Evolutionary conservation across 768 basidiomycete genomes (phyloP), one percentile per base, ranked within the genome.

Genomic region (Saitozyma sp.): DNA sequence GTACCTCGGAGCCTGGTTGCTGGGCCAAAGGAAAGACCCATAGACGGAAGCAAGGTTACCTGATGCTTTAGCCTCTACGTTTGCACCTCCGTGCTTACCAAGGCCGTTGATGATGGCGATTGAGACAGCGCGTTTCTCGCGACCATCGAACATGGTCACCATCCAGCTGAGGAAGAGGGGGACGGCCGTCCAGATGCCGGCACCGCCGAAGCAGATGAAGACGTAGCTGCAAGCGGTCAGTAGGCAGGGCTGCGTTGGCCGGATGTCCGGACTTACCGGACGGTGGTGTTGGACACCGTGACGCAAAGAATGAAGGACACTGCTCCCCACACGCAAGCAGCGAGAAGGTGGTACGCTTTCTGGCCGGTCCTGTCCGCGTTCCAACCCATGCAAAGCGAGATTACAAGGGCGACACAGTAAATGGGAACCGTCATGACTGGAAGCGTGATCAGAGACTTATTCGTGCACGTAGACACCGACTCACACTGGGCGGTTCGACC

Each of bases 1-100:
- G 65, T 78, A 80, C 52, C 53, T 56, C 16, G 79, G 77, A 0
- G 68, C 74, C 45, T 69, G 66, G 13, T n/a, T 60, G 5, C 69
- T 56, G 0, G 79, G 79, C 79, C 79, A 78, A 64, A 79, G 65
- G 68, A 77, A 78, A 14, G 71, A 71, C 11, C 78, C 78, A 64
- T 77, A 80, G 9, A 76, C 65, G 5, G 69, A 72, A 6, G 76
- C 8, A 69, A 58, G 50, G 60, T 61, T 39, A n/a, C n/a, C n/a
- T n/a, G 61, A 75, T 76, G 38, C 73, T 66, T 63, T 46, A 49
- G 48, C 17, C 37, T 13, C 20, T 42, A 48, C 6, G 7, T 56
- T 42, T 4, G 41, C 4, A 10, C 19, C 9, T 8, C 17, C 45
- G 39, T n/a, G 48, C 60, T 61, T 38, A 64, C 75, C 78, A 50